These are phyloP conservation scores for Pseudopyricularia cyperi DNA, from an alignment of 2,329 filamentous ascomycete species.

Conservation along the genomic window DNA sequence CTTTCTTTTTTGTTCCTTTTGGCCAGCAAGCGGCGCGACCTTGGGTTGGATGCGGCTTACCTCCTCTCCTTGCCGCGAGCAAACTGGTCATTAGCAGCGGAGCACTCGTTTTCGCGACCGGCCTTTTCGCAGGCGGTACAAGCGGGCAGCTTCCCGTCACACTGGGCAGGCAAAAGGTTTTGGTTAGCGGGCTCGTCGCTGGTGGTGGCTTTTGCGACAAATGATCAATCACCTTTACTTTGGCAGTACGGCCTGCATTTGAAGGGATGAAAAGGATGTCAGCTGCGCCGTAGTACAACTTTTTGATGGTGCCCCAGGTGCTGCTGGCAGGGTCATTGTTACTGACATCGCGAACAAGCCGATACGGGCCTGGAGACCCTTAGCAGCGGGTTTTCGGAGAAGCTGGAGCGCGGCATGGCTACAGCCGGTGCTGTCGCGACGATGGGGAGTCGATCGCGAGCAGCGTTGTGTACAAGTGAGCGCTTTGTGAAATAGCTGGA, in stretches of 20 bases:
- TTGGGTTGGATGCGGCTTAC: constrained; percentile 21
- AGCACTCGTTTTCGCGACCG: constrained; percentile 75
- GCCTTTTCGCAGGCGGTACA: constrained; percentile 93
- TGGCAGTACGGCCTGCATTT: constrained; percentile 59
- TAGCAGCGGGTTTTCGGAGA: constrained; percentile 42
- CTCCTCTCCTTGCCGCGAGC: constrained; percentile 90
- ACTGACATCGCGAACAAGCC: constrained; percentile 62
- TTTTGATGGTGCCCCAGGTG: not conserved
- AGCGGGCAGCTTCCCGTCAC: constrained; percentile 88
- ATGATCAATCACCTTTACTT: constrained; percentile 58
- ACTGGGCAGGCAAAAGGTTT: constrained; percentile 34
- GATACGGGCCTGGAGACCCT: constrained; percentile 68
- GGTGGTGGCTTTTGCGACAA: not conserved
- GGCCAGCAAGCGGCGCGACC: not conserved
- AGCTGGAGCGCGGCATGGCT: constrained; percentile 25
- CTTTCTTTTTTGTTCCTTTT: not conserved
- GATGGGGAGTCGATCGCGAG: not conserved
- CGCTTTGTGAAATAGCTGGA: no score
- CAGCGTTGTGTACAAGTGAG: no score
- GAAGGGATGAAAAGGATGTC: not conserved
- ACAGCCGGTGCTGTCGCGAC: not conserved
- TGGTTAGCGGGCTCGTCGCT: not conserved
- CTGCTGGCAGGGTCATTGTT: not conserved
- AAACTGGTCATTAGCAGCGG: constrained; percentile 90
- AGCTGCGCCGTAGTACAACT: not conserved